Evolutionary conservation across 2,329 filamentous ascomycete genomes (phyloP), one percentile per base, ranked within the genome.

Genomic region (Claviceps sp.): DNA sequence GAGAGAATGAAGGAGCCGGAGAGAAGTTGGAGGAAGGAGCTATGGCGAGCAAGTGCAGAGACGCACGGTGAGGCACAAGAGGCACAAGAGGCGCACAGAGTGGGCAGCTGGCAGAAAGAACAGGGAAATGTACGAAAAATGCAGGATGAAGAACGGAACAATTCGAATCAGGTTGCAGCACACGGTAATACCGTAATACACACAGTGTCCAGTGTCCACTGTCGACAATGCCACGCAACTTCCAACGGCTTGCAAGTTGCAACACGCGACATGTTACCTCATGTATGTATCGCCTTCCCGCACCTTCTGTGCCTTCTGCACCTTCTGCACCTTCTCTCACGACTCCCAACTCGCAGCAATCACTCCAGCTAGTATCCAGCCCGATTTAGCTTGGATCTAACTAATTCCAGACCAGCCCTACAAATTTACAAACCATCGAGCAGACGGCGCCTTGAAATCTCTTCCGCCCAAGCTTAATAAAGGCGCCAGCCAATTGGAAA

Each of bases 91-190:
- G 26, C 22, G 22, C 37, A 40, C 37, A 37, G 47, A 41, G 24
- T n/a, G 20, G 40, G 30, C 22, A 49, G 26, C 18, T 24, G 47
- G 47, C 40, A 51, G 48, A 47, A 49, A 43, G 37, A 36, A 49
- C 45, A 47, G 30, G 49, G 49, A 20, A 47, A 45, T 11, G 30
- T 34, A 34, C 30, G 30, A 34, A 4, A 49, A 30, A 48, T 48
- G 47, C 44, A 54, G 51, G 52, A 54, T 51, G 52, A 51, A 51
- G 42, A 40, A 52, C 46, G 46, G 46, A 42, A 40, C 8, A 47
- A 49, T 47, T n/a, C 22, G 14, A 44, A 44, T 24, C 42, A 44
- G 42, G 42, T 44, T 44, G 42, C 22, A 26, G 37, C 37, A n/a
- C 37, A n/a, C 37, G 7, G 14, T n/a, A 40, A 37, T 7, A 11